phyloP scores from a whole-genome alignment of 495 filamentous ascomycete genomes.

The Penicillium malachiteum region DNA sequence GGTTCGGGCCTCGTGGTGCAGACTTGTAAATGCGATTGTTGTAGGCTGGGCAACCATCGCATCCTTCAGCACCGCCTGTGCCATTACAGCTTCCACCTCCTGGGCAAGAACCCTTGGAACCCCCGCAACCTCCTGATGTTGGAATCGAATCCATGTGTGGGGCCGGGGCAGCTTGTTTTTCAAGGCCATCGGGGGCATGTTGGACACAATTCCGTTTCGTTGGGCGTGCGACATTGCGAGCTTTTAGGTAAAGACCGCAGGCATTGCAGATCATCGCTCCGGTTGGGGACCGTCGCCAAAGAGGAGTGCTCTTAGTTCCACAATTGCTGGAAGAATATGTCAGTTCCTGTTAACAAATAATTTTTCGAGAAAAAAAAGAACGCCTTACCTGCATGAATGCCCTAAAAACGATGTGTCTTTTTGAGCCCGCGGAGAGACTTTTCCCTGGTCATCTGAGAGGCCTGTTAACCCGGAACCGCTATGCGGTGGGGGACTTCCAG shows the following conservation, averaged over 20 bases:
- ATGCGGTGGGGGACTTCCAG: slow-evolving; percentile 12
- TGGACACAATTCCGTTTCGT: slow-evolving; percentile 73
- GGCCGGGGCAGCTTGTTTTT: slow-evolving; percentile 13
- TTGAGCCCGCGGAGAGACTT: slow-evolving; percentile 33
- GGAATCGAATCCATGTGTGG: slow-evolving; percentile 16
- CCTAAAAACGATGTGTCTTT: slow-evolving; percentile 47
- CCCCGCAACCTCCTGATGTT: slow-evolving; percentile 37
- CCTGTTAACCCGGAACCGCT: slow-evolving; percentile 5
- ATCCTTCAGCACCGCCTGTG: slow-evolving; percentile 93
- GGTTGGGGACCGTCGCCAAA: slow-evolving; percentile 91
- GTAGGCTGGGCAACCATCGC: slow-evolving; percentile 92
- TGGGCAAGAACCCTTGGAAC: slow-evolving; percentile 79
- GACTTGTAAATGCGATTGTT: slow-evolving; percentile 95
- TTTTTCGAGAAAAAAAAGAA: not conserved
- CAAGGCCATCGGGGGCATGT: slow-evolving; percentile 30
- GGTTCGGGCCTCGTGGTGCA: slow-evolving; percentile 39
- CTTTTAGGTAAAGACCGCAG: slow-evolving; percentile 92
- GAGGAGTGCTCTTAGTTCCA: slow-evolving; percentile 84
- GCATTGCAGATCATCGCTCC: slow-evolving; percentile 97
- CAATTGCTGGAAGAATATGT: slow-evolving; percentile 69
- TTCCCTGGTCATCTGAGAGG: slow-evolving; percentile 13
- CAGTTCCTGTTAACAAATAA: not conserved
- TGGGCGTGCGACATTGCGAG: slow-evolving; percentile 83
- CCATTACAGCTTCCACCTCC: slow-evolving; percentile 96
- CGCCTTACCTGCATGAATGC: slow-evolving; percentile 56